Conservation (phyloP, 2,329 filamentous ascomycete genomes). For the Bipolaris zeicola region DNA sequence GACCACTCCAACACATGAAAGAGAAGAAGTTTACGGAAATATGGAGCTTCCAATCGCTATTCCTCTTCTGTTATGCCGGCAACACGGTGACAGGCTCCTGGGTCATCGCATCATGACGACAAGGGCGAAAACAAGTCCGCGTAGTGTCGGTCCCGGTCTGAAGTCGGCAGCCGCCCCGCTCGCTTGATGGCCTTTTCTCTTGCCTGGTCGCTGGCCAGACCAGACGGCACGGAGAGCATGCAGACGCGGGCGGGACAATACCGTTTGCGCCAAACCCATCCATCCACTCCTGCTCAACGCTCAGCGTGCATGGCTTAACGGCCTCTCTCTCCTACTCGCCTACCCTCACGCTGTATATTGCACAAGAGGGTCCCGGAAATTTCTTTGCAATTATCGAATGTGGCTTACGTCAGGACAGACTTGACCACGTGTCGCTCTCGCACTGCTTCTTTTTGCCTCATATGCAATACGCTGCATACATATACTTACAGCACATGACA, state of each 20-base stretch:
- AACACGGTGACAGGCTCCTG: conserved; percentile 34
- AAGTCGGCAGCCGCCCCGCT: conserved; percentile 27
- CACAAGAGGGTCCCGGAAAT: too few species aligned
- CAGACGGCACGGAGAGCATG: conserved; percentile 33
- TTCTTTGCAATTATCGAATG: too few species aligned
- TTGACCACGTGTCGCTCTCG: conserved; percentile 9
- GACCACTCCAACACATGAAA: not conserved
- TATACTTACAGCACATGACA: too few species aligned
- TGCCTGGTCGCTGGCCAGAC: conserved; percentile 12
- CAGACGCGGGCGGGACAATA: conserved; percentile 33
- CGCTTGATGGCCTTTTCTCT: conserved; percentile 17
- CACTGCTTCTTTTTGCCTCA: not conserved
- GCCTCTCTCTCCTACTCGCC: too few species aligned
- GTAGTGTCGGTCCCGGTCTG: conserved; percentile 27
- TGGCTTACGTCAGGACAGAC: too few species aligned
- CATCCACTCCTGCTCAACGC: conserved; percentile 24
- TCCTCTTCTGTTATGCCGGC: conserved; percentile 21
- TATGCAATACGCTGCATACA: conserved; percentile 9
- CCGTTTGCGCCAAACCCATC: conserved; percentile 24
- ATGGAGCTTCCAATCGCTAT: conserved; percentile 16
- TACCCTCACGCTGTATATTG: too few species aligned
- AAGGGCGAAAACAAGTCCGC: conserved; percentile 12
- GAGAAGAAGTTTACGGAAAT: conserved; percentile 1
- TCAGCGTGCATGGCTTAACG: conserved; percentile 27
- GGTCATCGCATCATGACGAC: conserved; percentile 45